Conservation (phyloP, 129 eudicot genomes). For the Centaurea solstitialis region DNA sequence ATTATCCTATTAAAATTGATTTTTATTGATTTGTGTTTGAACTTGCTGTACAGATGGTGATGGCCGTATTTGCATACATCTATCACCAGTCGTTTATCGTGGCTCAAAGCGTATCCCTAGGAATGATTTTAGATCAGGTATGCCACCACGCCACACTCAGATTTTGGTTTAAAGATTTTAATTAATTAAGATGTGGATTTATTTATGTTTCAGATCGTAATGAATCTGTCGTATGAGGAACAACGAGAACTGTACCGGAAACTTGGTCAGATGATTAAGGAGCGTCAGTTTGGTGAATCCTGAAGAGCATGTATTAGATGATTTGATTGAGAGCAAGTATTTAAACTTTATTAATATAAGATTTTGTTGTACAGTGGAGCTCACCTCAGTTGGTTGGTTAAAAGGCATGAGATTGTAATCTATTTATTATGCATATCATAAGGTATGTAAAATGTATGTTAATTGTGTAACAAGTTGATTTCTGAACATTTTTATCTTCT, state of each 20-base stretch:
- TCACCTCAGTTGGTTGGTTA: not conserved
- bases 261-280: slow-evolving; percentile 73
- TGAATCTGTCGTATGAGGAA: slow-evolving; percentile 84
- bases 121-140: slow-evolving; percentile 93
- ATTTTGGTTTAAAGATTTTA: not conserved
- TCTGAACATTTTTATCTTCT: no score
- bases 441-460: no score
- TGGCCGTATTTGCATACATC: slow-evolving; percentile 95
- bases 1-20: not conserved
- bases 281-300: slow-evolving; percentile 56
- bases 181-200: not conserved
- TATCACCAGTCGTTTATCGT: slow-evolving; percentile 86
- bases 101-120: slow-evolving; percentile 78
- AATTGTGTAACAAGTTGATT: no score
- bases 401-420: slow-evolving; percentile 3
- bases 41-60: slow-evolving; percentile 69
- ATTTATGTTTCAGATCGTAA: slow-evolving; percentile 44
- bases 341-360: not conserved
- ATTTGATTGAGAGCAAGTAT: not conserved
- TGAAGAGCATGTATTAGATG: slow-evolving; percentile 16
- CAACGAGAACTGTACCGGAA: slow-evolving; percentile 61
- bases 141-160: not conserved
- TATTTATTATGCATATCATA: not conserved
- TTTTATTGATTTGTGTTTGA: not conserved
- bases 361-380: slow-evolving; percentile 32